Base-by-base conservation (phyloP, 805 yeast species). In the Ogataea saltuana region DNA sequence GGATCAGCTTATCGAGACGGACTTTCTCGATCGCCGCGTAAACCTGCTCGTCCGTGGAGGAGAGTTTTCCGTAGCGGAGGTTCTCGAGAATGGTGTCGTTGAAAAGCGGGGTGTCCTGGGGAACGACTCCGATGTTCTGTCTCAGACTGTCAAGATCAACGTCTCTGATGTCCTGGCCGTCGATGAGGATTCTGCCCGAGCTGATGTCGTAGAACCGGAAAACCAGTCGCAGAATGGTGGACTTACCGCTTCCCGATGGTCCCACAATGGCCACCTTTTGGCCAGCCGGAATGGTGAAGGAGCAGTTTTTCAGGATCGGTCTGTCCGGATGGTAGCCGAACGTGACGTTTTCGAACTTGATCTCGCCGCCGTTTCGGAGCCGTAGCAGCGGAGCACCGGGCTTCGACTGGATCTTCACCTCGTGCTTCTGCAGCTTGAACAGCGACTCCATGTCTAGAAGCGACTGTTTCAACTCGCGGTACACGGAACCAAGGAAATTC, bases 61-160 rank as follows among this genome's bases (percentile, higher is more conserved):
- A 66, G 38, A 90, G 69, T 21, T 85, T 71, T 19, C 98, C 99
- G 66, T 88, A 91, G 45, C 91, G 73, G 32, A 91, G 82, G 56
- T 91, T 91, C 60, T 91, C 95, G 61, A 82, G 63, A 34, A 91
- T 88, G 0, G 96, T 76, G 48, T 90, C 97, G 63, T 91, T 91
- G 70, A 91, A 91, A 36, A 91, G 69, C 5, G 99, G 99, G 1
- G 98, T 91, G 51, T 91, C 99, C 64, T 91, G 99, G 1, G 99
- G 99, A 2, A 91, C 99, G 17, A 91, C 95, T 32, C 97, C 98
- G 47, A 91, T 76, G 8, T 79, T 70, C 41, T 63, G 68, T 51
- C 99, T 73, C 39, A 93, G 68, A 10, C 90, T 78, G 40, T 87
- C 91, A 32, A 91, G 59, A 32, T 83, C 83, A 32, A 89, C 81